phyloP scores from a whole-genome alignment of 1,139 yeast genomes.

The Magnusiomyces suaveolens region DNA sequence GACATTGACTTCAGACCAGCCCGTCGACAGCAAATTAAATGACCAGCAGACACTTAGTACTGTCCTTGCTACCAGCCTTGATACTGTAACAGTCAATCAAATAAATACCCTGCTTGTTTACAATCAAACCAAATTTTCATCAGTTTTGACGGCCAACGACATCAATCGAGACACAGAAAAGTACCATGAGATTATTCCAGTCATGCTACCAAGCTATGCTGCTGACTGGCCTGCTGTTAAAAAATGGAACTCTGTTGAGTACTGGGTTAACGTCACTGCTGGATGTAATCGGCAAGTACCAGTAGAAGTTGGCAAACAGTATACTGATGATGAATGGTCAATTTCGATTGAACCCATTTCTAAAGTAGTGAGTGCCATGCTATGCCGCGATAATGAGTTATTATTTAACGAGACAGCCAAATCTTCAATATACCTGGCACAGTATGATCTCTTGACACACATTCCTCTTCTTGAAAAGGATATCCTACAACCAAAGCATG shows the following conservation, averaged over 20 bases:
- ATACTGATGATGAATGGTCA: slow-evolving; percentile 19
- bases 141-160: too few species aligned
- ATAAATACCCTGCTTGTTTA: too few species aligned
- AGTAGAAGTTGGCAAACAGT: slow-evolving; percentile 21
- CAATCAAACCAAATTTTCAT: too few species aligned
- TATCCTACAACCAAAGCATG: slow-evolving; percentile 19
- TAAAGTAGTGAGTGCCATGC: background rate
- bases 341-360: slow-evolving; percentile 12
- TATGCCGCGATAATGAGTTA: too few species aligned
- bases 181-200: slow-evolving; percentile 11
- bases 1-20: too few species aligned
- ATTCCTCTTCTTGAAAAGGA: slow-evolving; percentile 18
- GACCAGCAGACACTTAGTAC: too few species aligned
- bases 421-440: slow-evolving; percentile 22
- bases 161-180: background rate
- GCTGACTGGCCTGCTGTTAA: slow-evolving; percentile 22
- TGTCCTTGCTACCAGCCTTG: too few species aligned
- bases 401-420: too few species aligned
- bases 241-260: slow-evolving; percentile 19
- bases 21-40: too few species aligned
- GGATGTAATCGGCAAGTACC: slow-evolving; percentile 23
- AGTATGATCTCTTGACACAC: slow-evolving; percentile 19
- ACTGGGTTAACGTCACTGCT: slow-evolving; percentile 16
- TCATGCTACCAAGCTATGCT: slow-evolving; percentile 16
- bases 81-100: too few species aligned